phyloP scores from a whole-genome alignment of 257 asterid genomes.

The Linaria vulgaris region DNA sequence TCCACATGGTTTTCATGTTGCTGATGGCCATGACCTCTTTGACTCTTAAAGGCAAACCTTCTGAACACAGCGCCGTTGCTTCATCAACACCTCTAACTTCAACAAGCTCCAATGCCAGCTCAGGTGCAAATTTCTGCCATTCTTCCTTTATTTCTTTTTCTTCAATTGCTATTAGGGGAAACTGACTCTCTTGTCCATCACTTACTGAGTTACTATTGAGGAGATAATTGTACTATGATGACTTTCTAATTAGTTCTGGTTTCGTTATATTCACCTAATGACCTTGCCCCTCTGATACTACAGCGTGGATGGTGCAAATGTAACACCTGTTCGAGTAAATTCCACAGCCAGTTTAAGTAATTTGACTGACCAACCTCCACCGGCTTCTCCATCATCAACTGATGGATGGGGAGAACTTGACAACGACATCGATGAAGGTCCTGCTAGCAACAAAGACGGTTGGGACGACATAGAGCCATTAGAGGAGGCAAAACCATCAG shows the following conservation, averaged over 20 bases:
- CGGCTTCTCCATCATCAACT: conserved; percentile 71
- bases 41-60: conserved; percentile 84
- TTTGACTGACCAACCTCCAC: conserved; percentile 50
- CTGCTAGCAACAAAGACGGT: conserved; percentile 62
- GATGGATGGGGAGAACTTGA: conserved; percentile 98
- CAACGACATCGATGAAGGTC: conserved; percentile 61
- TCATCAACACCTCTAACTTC: conserved; percentile 60
- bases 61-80: conserved; percentile 57
- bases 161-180: not conserved
- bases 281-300: conserved; percentile 32
- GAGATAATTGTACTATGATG: not conserved
- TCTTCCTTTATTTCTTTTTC: conserved; percentile 6
- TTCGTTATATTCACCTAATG: not conserved
- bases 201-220: no score
- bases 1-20: conserved; percentile 31
- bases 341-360: conserved; percentile 52
- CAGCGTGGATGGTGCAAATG: conserved; percentile 48
- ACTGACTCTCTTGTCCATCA: not conserved
- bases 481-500: conserved; percentile 70
- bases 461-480: conserved; percentile 97
- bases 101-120: conserved; percentile 55
- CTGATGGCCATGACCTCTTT: conserved; percentile 99
- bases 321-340: conserved; percentile 48
- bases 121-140: no score
- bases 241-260: conserved; percentile 1